Evolutionary conservation across 805 yeast species (phyloP).

Genomic region (Spathaspora gorwiae): DNA sequence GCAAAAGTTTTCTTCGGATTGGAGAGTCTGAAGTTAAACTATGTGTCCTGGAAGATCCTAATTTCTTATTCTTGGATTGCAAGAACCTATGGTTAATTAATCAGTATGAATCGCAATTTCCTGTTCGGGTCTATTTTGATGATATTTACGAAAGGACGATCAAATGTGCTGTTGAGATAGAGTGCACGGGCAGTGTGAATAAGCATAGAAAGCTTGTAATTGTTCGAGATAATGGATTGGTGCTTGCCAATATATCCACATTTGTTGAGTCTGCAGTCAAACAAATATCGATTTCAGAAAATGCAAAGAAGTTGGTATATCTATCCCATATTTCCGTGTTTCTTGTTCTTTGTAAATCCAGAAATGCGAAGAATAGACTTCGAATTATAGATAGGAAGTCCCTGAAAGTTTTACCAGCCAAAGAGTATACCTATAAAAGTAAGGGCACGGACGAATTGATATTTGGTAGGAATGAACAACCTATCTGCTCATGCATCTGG

Average conservation of each 20-base stretch:
- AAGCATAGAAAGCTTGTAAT: conserved; percentile 2
- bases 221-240: conserved; percentile 35
- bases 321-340: conserved; percentile 25
- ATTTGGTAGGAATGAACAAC: conserved; percentile 25
- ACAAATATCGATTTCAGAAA: conserved; percentile 28
- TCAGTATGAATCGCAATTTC: conserved; percentile 20
- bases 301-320: conserved; percentile 28
- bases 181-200: neutral
- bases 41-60: conserved; percentile 11
- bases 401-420: conserved; percentile 17
- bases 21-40: conserved; percentile 25
- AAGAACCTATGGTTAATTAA: conserved; percentile 32
- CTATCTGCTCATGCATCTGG: conserved; percentile 32
- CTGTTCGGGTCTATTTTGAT: conserved; percentile 29
- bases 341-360: conserved; percentile 27
- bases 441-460: conserved; percentile 10
- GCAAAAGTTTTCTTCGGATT: conserved; percentile 17
- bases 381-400: conserved; percentile 31
- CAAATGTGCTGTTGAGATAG: conserved; percentile 4
- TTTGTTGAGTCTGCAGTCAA: conserved; percentile 20
- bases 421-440: conserved; percentile 16
- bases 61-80: conserved; percentile 19
- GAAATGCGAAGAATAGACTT: conserved; percentile 20
- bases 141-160: conserved; percentile 30
- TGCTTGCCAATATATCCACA: conserved; percentile 20